phyloP scores from a whole-genome alignment of 2,329 filamentous ascomycete genomes.

The Aspergillus sp. region DNA sequence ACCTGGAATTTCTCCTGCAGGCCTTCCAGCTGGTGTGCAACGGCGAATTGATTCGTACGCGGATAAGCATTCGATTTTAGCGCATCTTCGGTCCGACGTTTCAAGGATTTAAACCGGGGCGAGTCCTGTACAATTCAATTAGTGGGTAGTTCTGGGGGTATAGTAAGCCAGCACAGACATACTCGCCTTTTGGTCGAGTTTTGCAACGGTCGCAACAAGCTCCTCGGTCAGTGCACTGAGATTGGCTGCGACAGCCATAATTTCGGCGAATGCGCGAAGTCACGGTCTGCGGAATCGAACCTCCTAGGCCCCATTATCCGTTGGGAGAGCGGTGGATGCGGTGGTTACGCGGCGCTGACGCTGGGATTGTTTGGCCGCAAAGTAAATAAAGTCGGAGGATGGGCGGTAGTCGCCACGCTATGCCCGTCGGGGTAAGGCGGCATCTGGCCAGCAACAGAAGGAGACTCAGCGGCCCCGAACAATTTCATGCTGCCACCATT shows the following conservation, averaged over 20 bases:
- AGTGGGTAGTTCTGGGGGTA: neutral
- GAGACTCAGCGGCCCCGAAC: neutral
- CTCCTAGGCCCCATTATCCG: constrained; percentile 9
- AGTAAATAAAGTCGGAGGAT: neutral
- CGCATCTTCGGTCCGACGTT: constrained; percentile 30
- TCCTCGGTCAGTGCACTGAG: constrained; percentile 67
- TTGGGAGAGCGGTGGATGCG: constrained; percentile 1
- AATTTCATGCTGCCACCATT: neutral
- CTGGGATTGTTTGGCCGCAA: constrained; percentile 9
- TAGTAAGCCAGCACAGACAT: neutral
- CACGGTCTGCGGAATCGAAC: neutral
- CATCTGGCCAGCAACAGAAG: constrained; percentile 7
- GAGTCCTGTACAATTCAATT: constrained; percentile 24
- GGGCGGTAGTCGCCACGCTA: constrained; percentile 19
- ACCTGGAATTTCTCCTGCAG: constrained; percentile 85
- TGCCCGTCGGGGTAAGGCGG: constrained; percentile 24
- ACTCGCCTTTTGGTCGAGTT: constrained; percentile 48
- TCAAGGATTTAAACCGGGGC: constrained; percentile 27
- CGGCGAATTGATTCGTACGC: constrained; percentile 74
- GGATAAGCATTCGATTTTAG: constrained; percentile 50
- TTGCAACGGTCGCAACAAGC: constrained; percentile 65
- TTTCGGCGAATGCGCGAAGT: neutral
- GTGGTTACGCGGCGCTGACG: constrained; percentile 17
- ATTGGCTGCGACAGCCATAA: constrained; percentile 70
- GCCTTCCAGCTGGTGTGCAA: constrained; percentile 63